Conservation (phyloP, 176 grass and related monocot species). For the Eragrostis nindensis region DNA sequence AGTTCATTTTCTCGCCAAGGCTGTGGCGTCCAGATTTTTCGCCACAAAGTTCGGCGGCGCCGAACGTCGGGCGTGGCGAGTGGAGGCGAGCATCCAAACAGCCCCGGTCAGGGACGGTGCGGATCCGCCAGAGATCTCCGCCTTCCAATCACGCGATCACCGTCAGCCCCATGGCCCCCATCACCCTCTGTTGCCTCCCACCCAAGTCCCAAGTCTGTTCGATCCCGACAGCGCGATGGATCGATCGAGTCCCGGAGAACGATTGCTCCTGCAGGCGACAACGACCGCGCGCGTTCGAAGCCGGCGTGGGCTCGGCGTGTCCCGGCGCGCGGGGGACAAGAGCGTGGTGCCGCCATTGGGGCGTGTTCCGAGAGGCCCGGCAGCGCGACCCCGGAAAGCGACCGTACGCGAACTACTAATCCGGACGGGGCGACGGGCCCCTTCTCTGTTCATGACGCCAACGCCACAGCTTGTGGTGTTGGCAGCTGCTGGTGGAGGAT, state of each 20-base stretch:
- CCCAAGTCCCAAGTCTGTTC: no score
- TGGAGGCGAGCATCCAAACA: no score
- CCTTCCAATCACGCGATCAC: conserved; percentile 27
- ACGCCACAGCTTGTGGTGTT: not conserved
- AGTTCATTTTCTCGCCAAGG: no score
- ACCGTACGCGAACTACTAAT: conserved; percentile 9
- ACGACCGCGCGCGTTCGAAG: not conserved
- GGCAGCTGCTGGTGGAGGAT: not conserved
- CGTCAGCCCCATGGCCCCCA: conserved; percentile 41
- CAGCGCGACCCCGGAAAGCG: conserved; percentile 22
- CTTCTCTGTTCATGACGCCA: not conserved
- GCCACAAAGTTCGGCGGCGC: no score
- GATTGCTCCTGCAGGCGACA: no score
- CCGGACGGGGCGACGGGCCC: not conserved
- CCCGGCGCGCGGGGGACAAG: conserved; percentile 16
- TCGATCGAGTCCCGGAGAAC: not conserved
- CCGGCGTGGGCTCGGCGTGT: conserved; percentile 42
- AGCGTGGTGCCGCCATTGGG: not conserved
- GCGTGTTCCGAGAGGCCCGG: not conserved
- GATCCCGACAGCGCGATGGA: not conserved
- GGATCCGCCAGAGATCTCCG: not conserved
- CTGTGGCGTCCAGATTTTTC: no score
- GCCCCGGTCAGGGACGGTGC: no score
- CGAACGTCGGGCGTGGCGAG: no score
- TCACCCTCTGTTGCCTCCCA: not conserved